Evolutionary conservation across 805 yeast genomes (phyloP).

Genomic region (Barnettozyma siamensis): DNA sequence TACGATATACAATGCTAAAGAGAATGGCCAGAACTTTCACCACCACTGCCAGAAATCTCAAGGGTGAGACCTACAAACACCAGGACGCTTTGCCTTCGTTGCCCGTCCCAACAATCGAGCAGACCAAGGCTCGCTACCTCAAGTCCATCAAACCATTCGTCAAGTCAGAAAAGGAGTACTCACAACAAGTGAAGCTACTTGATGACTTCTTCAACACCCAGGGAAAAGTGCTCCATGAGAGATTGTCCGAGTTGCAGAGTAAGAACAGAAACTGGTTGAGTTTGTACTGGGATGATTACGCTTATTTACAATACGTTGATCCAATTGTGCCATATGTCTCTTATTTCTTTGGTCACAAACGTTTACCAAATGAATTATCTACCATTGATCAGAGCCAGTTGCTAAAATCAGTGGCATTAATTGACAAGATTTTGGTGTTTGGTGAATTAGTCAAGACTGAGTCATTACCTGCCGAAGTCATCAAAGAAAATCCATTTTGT

Average conservation of each 20-base stretch:
- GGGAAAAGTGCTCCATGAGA: slow-evolving; percentile 63
- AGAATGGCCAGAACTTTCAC: slow-evolving; percentile 25
- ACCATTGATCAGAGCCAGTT: slow-evolving; percentile 56
- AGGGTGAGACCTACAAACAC: slow-evolving; percentile 66
- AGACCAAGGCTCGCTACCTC: slow-evolving; percentile 66
- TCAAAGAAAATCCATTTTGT: slow-evolving; percentile 80
- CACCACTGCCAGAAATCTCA: slow-evolving; percentile 24
- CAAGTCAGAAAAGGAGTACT: slow-evolving; percentile 44
- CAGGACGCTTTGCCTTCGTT: slow-evolving; percentile 73
- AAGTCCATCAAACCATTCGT: slow-evolving; percentile 65
- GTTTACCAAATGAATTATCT: slow-evolving; percentile 36
- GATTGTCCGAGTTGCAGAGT: slow-evolving; percentile 46
- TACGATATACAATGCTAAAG: slow-evolving; percentile 12
- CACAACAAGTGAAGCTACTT: slow-evolving; percentile 50
- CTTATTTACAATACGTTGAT: slow-evolving; percentile 85
- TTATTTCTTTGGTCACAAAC: slow-evolving; percentile 82
- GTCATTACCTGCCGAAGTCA: slow-evolving; percentile 70
- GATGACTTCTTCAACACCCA: slow-evolving; percentile 64
- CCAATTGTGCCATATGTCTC: slow-evolving; percentile 94
- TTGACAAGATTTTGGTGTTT: slow-evolving; percentile 63
- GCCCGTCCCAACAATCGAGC: slow-evolving; percentile 79
- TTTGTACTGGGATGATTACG: slow-evolving; percentile 90
- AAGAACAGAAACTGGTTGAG: slow-evolving; percentile 76
- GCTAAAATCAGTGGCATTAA: slow-evolving; percentile 69
- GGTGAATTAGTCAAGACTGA: slow-evolving; percentile 61